Base-by-base conservation (phyloP, 768 basidiomycete species). In the Pleurotus ostreatus region DNA sequence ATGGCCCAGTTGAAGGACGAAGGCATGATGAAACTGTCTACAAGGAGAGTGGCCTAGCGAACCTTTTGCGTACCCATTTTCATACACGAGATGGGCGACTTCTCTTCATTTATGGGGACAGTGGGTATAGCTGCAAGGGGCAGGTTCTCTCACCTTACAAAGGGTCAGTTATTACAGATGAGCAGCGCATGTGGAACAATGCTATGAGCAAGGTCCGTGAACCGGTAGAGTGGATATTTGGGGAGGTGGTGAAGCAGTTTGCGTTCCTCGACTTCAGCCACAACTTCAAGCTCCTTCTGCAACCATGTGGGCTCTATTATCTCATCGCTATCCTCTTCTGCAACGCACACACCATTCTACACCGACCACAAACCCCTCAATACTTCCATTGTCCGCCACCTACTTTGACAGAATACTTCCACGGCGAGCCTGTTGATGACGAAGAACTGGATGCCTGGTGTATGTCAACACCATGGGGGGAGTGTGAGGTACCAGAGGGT, bases 91-190 rank as follows among this genome's bases (percentile, higher is more conserved):
- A 60, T 23, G 49, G 57, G 6, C 55, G 51, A 1, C 22, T 49
- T 0, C 52, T 62, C 6, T 62, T 56, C 18, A 57, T 62, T 9
- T 62, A 60, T 30, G 61, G 61, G 2, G 60, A 62, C 39, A 58
- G 60, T 18, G 20, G 45, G 20, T 20, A 20, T 20, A 20, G 20
- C 20, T 20, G 20, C 20, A 20, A 20, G 2, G 55, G 46, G 2
- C 61, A 62, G 20, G 55, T 62, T n/a, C 56, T 62, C 16, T 26
- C 59, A 1, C 61, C 60, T 1, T 62, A 60, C 47, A 62, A 62
- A 48, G 59, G 59, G 0, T 23, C 57, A 11, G 49, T 49, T 5
- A 23, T 62, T 2, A 60, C 59, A 2, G 43, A 48, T 8, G 57
- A 57, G 20, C 49, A 60, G 39, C 38, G 16, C 0, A 23, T 30